A percentile compares a stretch with the other conserved stretches of the same genome.
These are phyloP conservation scores for Bromus sterilis DNA, from an alignment of 176 grass and related monocot species.

Conservation along the genomic window DNA sequence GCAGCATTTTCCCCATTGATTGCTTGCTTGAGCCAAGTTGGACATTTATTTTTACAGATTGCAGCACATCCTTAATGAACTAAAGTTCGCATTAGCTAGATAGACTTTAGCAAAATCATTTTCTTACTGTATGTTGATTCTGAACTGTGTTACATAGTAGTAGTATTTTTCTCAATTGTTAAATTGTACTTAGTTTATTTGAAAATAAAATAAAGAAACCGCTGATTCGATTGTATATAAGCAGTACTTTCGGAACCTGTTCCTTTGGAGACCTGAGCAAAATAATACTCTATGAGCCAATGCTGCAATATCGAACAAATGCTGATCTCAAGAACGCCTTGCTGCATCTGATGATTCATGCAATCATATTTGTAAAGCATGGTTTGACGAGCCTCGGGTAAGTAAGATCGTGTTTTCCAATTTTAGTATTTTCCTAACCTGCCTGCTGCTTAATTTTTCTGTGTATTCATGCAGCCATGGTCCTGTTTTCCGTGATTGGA, in stretches of 20 bases:
- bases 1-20: not conserved
- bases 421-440: not conserved
- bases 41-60: not conserved
- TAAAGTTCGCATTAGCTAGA: not conserved
- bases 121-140: not conserved
- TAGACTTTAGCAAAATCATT: not conserved
- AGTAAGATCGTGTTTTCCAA: not conserved
- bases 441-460: conserved; percentile 9
- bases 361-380: conserved; percentile 48
- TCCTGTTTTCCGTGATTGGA: conserved; percentile 43
- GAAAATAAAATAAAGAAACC: not conserved
- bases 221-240: conserved; percentile 6
- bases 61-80: not conserved
- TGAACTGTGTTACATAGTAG: not conserved
- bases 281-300: conserved; percentile 47
- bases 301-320: conserved; percentile 28
- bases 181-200: not conserved
- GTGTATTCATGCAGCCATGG: conserved; percentile 40
- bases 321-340: conserved; percentile 60
- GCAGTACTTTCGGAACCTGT: conserved; percentile 45
- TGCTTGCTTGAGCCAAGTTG: not conserved
- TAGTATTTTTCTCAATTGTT: not conserved
- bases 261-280: conserved; percentile 27
- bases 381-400: conserved; percentile 13
- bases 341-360: conserved; percentile 94